Base-by-base conservation (phyloP, 305 asterid genomes). In the Fraxinus platypoda region DNA sequence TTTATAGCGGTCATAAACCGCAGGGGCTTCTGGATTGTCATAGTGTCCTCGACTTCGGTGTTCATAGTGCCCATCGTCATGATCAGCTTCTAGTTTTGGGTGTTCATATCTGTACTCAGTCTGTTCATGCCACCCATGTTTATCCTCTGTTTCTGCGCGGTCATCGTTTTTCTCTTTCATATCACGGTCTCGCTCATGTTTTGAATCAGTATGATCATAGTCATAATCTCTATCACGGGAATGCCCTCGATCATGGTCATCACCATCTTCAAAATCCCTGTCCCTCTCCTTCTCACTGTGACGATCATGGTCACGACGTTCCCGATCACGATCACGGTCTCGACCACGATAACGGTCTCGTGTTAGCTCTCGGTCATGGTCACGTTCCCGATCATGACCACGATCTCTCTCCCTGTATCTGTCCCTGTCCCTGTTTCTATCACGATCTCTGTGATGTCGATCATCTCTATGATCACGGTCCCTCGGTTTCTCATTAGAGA, bases 401-500 rank as follows among this genome's bases (percentile, higher is more conserved):
- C 95, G 83, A 46, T 88, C 99, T 4, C 96, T 90, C 13, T 86
- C 93, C 21, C 92, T 87, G 21, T 88, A 94, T 31, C 88, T 86
- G 78, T 92, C 98, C 71, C 92, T 88, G 49, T 91, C 97, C 84
- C 81, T 89, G 59, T 91, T 97, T 82, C 93, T 90, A 38, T 97
- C 98, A 4, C 95, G 97, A 77, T 97, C 98, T 80, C 94, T 88
- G 81, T 94, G 98, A 88, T 91, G 98, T 85, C 93, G 91, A 72
- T 96, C 97, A 35, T 94, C 99, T 83, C 93, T 91, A 57, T 72
- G 76, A 72, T 97, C 98, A 76, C 98, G 98, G 23, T 93, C 99
- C 86, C 89, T 90, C 49, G 93, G 84, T 80, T 89, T 89, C 30
- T 97, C 99, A 70, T 90, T 97, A 43, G 76, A 72, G 76, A 72